phyloP scores from a whole-genome alignment of 108 stramenopile genomes.

The Fragilaria radians region DNA sequence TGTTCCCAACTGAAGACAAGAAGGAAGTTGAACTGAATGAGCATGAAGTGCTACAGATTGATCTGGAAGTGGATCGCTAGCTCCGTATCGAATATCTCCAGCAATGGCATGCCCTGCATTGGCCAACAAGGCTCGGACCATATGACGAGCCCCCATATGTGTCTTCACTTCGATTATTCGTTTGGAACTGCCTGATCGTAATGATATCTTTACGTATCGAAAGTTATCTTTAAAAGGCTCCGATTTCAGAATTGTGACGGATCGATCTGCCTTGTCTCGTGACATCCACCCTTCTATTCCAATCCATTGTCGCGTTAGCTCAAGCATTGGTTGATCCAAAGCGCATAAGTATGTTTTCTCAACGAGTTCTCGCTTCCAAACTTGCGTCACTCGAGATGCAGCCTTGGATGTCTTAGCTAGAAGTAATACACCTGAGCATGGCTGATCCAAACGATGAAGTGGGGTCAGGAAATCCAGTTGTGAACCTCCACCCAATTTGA shows the following conservation, averaged over 20 bases:
- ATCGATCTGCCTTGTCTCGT: not conserved
- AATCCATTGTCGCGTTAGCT: constrained; percentile 5
- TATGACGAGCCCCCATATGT: constrained; percentile 70
- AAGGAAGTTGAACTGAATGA: constrained; percentile 40
- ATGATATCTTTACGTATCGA: constrained; percentile 1
- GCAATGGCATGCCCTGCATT: constrained; percentile 39
- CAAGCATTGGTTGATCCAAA: not conserved
- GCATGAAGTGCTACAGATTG: constrained; percentile 82
- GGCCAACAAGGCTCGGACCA: constrained; percentile 70
- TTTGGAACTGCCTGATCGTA: not conserved
- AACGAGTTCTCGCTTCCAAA: constrained; percentile 54
- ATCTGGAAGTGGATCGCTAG: constrained; percentile 50
- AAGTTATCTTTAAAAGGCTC: not conserved
- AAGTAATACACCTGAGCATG: constrained; percentile 70
- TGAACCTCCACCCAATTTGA: constrained; percentile 61
- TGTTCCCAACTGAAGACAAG: constrained; percentile 29
- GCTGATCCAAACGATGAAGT: constrained; percentile 81
- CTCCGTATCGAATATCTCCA: constrained; percentile 76
- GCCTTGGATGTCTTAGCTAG: constrained; percentile 76
- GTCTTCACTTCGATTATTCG: constrained; percentile 38
- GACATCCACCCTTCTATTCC: constrained; percentile 7
- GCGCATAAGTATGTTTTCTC: constrained; percentile 37
- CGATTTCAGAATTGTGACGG: too few species aligned
- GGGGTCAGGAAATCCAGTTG: constrained; percentile 61
- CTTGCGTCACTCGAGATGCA: constrained; percentile 59